phyloP scores from a whole-genome alignment of 805 yeast genomes.

The Cyberlindnera samutprakarnensis region DNA sequence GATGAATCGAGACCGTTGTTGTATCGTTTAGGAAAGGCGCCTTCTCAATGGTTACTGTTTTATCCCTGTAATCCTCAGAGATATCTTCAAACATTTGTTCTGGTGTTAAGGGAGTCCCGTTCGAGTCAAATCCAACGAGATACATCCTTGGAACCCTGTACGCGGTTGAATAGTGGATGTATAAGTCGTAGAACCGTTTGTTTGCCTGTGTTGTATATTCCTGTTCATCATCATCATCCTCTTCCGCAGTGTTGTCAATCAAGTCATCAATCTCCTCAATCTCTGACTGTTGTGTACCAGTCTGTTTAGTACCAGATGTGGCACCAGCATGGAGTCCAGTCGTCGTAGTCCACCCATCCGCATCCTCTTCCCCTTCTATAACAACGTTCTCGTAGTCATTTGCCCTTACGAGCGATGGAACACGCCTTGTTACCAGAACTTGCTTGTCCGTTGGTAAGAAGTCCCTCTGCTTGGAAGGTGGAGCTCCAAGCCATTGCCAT shows the following conservation, averaged over 20 bases:
- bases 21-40: slow-evolving; percentile 79
- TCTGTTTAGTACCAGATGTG: slow-evolving; percentile 4
- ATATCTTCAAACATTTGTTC: slow-evolving; percentile 93
- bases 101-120: slow-evolving; percentile 83
- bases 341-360: slow-evolving; percentile 53
- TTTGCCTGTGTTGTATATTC: slow-evolving; percentile 20
- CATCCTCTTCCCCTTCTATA: slow-evolving; percentile 30
- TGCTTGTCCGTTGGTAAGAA: slow-evolving; percentile 87
- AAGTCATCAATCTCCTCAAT: slow-evolving; percentile 36
- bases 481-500: slow-evolving; percentile 83
- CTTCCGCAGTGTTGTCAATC: slow-evolving; percentile 37
- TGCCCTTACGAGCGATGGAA: slow-evolving; percentile 78
- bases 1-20: slow-evolving; percentile 81
- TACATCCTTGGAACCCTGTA: slow-evolving; percentile 95
- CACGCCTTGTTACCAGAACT: slow-evolving; percentile 79
- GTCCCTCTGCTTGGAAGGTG: slow-evolving; percentile 45
- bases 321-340: slow-evolving; percentile 10
- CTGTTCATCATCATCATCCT: slow-evolving; percentile 27
- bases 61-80: slow-evolving; percentile 83
- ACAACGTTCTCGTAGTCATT: slow-evolving; percentile 38
- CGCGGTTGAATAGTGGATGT: slow-evolving; percentile 88
- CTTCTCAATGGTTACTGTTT: slow-evolving; percentile 92
- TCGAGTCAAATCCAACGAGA: slow-evolving; percentile 74
- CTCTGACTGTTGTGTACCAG: slow-evolving; percentile 7
- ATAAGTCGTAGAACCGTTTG: slow-evolving; percentile 76